Conservation (phyloP, 768 basidiomycete species). For the Podaxis rugospora region DNA sequence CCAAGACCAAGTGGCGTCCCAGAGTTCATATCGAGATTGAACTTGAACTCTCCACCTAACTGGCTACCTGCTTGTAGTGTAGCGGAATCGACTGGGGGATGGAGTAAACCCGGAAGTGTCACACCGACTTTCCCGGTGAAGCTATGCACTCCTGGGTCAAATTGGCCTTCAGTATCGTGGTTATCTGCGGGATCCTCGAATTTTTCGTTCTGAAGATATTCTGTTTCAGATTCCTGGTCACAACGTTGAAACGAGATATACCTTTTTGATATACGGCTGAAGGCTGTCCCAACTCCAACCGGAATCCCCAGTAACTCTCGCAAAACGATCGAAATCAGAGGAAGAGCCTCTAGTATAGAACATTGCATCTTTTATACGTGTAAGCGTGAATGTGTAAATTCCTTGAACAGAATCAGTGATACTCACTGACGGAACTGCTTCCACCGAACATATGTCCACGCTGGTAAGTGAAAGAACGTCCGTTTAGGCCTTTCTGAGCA, state of each 20-base stretch:
- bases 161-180: constrained; percentile 17
- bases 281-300: constrained; percentile 14
- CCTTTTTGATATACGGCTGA: constrained; percentile 19
- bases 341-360: constrained; percentile 14
- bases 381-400: neutral
- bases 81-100: constrained; percentile 15
- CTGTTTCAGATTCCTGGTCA: neutral
- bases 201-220: constrained; percentile 12
- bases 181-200: constrained; percentile 16
- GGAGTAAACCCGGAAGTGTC: constrained; percentile 14
- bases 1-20: constrained; percentile 12
- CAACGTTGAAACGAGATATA: neutral
- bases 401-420: neutral
- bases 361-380: constrained; percentile 7
- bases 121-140: constrained; percentile 15
- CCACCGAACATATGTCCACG: constrained; percentile 30
- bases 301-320: constrained; percentile 8
- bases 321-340: constrained; percentile 13
- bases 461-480: constrained; percentile 20
- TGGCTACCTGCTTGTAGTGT: constrained; percentile 16
- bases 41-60: constrained; percentile 11
- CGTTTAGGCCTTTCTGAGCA: constrained; percentile 23
- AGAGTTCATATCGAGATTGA: constrained; percentile 14
- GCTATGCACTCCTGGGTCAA: constrained; percentile 19
- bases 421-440: constrained; percentile 12